phyloP scores from a whole-genome alignment of 2,329 filamentous ascomycete genomes.

The Huntiella bhutanensis region DNA sequence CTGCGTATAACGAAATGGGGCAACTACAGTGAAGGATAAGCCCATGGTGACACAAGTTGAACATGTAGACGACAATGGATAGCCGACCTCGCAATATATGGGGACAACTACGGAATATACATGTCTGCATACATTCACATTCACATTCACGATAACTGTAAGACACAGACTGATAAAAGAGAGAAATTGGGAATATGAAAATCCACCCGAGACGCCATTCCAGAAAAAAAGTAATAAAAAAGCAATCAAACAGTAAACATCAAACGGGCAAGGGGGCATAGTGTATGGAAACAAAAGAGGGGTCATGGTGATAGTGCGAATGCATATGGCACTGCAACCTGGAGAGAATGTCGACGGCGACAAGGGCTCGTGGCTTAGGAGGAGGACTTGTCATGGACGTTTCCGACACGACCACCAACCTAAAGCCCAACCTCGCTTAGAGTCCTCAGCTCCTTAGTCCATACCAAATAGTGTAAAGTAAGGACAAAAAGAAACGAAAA shows the following conservation, averaged over 20 bases:
- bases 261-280: too few relatives aligned
- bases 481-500: too few relatives aligned
- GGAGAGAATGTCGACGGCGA: too few relatives aligned
- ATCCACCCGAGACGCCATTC: conserved; percentile 13
- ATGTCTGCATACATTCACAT: not conserved
- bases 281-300: too few relatives aligned
- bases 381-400: too few relatives aligned
- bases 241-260: not conserved
- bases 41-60: not conserved
- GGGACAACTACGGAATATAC: not conserved
- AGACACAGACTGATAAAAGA: conserved; percentile 12
- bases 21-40: not conserved
- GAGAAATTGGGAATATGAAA: conserved; percentile 16
- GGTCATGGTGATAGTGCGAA: too few relatives aligned
- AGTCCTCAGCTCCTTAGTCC: too few relatives aligned
- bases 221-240: conserved; percentile 12
- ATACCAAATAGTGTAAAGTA: too few relatives aligned
- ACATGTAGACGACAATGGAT: too few relatives aligned
- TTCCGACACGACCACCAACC: too few relatives aligned
- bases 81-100: not conserved
- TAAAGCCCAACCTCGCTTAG: not conserved
- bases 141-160: not conserved
- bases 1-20: not conserved
- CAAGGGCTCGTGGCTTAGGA: too few relatives aligned
- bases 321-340: too few relatives aligned